Evolutionary conservation across 2,329 filamentous ascomycete species (phyloP).

Genomic region (Pyrenophora tritici-repentis): DNA sequence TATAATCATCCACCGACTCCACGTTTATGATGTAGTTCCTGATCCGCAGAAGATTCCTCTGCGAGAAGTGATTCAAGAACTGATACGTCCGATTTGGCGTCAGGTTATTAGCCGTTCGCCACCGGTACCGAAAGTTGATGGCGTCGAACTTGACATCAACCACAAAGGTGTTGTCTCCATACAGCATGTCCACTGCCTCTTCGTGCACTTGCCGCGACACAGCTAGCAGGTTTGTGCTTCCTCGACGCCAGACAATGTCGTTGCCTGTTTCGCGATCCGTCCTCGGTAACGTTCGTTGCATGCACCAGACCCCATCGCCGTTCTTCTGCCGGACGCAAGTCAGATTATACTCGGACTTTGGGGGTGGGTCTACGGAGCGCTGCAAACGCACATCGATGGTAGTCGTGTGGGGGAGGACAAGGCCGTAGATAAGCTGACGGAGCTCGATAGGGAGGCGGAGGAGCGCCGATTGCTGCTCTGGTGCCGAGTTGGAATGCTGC

Average conservation of each 20-base stretch:
- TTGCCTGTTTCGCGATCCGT: conserved; percentile 36
- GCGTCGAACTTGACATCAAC: conserved; percentile 51
- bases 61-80: conserved; percentile 52
- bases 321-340: conserved; percentile 36
- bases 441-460: conserved; percentile 52
- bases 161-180: conserved; percentile 54
- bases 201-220: conserved; percentile 51
- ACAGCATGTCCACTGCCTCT: conserved; percentile 53
- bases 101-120: conserved; percentile 50
- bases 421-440: conserved; percentile 49
- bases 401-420: conserved; percentile 51
- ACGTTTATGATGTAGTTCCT: conserved; percentile 52
- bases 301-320: conserved; percentile 35
- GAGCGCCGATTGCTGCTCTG: conserved; percentile 35
- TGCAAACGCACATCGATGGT: conserved; percentile 30
- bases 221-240: conserved; percentile 48
- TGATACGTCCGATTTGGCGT: conserved; percentile 47
- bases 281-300: conserved; percentile 32
- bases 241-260: conserved; percentile 51
- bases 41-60: conserved; percentile 49
- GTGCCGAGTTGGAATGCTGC: conserved; percentile 6
- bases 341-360: conserved; percentile 36
- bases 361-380: conserved; percentile 16
- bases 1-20: conserved; percentile 56
- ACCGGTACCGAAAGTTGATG: conserved; percentile 53